These are phyloP conservation scores for Mortierella claussenii DNA, from an alignment of 192 early-diverging fungal genomes.

Conservation along the genomic window DNA sequence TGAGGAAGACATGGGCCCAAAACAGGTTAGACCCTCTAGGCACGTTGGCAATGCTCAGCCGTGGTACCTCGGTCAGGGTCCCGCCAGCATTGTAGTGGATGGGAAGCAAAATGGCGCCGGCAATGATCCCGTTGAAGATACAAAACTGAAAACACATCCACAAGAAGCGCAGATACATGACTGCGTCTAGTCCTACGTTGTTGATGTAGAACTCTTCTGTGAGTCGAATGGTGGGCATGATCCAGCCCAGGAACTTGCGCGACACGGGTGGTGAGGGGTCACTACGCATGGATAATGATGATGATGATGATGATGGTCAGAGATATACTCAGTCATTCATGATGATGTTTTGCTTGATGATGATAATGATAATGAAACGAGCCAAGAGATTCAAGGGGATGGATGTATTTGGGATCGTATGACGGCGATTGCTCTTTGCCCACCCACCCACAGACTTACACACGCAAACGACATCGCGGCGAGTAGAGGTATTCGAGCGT, in stretches of 20 bases:
- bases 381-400: not conserved
- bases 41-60: slow-evolving; percentile 59
- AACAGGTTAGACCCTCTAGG: slow-evolving; percentile 41
- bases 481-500: slow-evolving; percentile 62
- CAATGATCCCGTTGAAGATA: slow-evolving; percentile 52
- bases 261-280: slow-evolving; percentile 61
- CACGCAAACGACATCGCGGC: slow-evolving; percentile 55
- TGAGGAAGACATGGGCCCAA: slow-evolving; percentile 64
- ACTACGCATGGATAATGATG: slow-evolving; percentile 27
- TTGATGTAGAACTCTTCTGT: slow-evolving; percentile 63
- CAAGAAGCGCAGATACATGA: slow-evolving; percentile 70
- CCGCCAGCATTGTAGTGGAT: slow-evolving; percentile 56
- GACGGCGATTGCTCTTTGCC: too few species aligned
- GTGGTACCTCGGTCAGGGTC: slow-evolving; percentile 17
- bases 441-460: too few species aligned
- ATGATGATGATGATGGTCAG: too few species aligned
- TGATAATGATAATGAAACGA: not conserved
- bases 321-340: too few species aligned
- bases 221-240: slow-evolving; percentile 55
- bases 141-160: slow-evolving; percentile 66
- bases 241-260: slow-evolving; percentile 58
- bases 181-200: slow-evolving; percentile 68
- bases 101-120: slow-evolving; percentile 58
- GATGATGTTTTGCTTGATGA: too few species aligned
- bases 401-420: too few species aligned